phyloP scores from a whole-genome alignment of 192 early-diverging fungal genomes.

The Spizellomyces punctatus region DNA sequence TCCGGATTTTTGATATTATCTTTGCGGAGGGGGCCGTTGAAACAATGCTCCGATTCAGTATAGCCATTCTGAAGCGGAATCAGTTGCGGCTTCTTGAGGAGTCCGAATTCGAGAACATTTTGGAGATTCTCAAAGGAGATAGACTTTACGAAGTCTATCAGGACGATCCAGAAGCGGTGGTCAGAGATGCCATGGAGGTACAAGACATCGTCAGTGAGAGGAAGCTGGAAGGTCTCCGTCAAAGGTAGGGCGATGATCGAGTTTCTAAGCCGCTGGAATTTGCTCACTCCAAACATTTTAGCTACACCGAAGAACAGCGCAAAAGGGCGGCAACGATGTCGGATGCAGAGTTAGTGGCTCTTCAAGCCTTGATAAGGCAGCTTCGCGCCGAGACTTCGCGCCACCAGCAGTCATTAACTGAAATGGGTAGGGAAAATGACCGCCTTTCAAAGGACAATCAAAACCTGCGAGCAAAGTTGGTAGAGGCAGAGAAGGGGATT shows the following conservation, averaged over 20 bases:
- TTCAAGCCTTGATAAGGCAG: conserved; percentile 28
- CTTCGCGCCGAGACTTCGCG: conserved; percentile 20
- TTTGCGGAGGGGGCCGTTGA: conserved; percentile 76
- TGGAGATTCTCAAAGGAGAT: conserved; percentile 76
- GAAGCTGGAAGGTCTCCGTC: not conserved
- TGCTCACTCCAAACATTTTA: not conserved
- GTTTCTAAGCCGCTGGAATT: not conserved
- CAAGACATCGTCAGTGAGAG: conserved; percentile 16
- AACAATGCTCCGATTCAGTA: conserved; percentile 73
- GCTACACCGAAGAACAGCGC: conserved; percentile 16
- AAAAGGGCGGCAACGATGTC: conserved; percentile 14
- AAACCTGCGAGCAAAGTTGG: conserved; percentile 6
- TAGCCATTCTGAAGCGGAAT: conserved; percentile 83
- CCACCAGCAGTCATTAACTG: conserved; percentile 3
- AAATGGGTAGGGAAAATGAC: conserved; percentile 1
- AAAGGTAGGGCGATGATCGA: conserved; percentile 10
- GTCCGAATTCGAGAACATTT: conserved; percentile 79
- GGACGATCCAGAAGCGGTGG: conserved; percentile 39
- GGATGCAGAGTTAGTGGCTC: conserved; percentile 22
- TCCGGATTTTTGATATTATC: conserved; percentile 89
- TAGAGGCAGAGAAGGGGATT: not conserved
- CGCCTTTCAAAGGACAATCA: not conserved
- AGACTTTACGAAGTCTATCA: conserved; percentile 38
- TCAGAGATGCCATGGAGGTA: conserved; percentile 42
- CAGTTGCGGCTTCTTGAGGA: conserved; percentile 68